Base-by-base conservation (phyloP, 495 filamentous ascomycete genomes). In the Penicillium desertorum region DNA sequence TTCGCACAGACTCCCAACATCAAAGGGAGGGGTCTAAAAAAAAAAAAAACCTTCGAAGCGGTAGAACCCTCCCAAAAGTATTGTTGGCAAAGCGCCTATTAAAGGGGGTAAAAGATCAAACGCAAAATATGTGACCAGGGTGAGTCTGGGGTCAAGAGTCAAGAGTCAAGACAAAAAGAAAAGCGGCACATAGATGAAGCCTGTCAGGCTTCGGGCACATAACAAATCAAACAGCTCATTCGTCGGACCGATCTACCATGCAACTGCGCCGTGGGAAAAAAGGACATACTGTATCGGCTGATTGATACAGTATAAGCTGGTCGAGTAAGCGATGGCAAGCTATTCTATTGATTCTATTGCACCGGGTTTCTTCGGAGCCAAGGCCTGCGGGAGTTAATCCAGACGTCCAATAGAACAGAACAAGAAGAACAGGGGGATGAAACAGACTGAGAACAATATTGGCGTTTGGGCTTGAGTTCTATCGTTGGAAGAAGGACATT, bases 191-290 rank as follows among this genome's bases (percentile, higher is more conserved):
- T 11, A 53, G 6, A 16, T 36, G 34, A 60, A 47, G 54, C 54
- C 55, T 51, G 58, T 63, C 54, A 63, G 63, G 58, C 51, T 61
- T 42, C 47, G 47, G 51, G 46, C 44, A 36, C 34, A 57, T 58
- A 44, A 29, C 46, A 54, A 53, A 20, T 22, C n/a, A 45, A 34
- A 48, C 45, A 56, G 36, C 46, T 46, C 19, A 63, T 63, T 63
- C 49, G 61, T 12, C 36, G 51, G 51, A 20, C 16, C 11, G 54
- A 44, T 46, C 9, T 25, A 45, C 57, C 50, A 45, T 46, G 58
- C 51, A 56, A 53, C 39, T 39, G 54, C 47, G 48, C 41, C 36
- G 17, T 50, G 50, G 50, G 20, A 22, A 49, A 57, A 37, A 19
- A 42, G 17, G 34, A 32, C 51, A 47, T 34, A 23, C 45, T 0